phyloP scores from a whole-genome alignment of 2,329 filamentous ascomycete genomes.

The Colletotrichum falcatum region DNA sequence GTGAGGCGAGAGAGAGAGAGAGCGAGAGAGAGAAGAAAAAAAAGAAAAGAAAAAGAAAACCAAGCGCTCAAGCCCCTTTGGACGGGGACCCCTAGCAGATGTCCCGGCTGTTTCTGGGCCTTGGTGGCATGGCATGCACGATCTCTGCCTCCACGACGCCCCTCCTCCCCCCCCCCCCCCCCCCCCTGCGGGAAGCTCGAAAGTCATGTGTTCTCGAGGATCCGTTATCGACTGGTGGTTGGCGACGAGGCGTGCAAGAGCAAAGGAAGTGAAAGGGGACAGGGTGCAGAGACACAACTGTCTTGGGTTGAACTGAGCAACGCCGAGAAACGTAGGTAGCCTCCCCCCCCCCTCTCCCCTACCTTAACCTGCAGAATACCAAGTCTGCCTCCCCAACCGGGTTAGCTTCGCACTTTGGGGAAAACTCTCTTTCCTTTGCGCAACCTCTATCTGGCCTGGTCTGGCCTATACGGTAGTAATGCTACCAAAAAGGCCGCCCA shows the following conservation, averaged over 20 bases:
- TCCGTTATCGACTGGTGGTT: conserved; percentile 16
- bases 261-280: conserved; percentile 2
- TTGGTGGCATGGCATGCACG: conserved; percentile 26
- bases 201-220: conserved; percentile 25
- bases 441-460: conserved; percentile 16
- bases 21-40: too few relatives aligned
- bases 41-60: too few relatives aligned
- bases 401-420: conserved; percentile 20
- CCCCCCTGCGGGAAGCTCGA: conserved; percentile 14
- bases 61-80: conserved; percentile 7
- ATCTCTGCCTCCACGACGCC: conserved; percentile 38
- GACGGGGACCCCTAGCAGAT: conserved; percentile 11
- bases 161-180: too few relatives aligned
- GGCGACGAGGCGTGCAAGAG: not conserved
- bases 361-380: too few relatives aligned
- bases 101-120: conserved; percentile 15
- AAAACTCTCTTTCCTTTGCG: conserved; percentile 33
- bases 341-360: not conserved
- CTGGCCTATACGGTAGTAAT: not conserved
- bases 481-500: conserved; percentile 1
- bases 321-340: not conserved
- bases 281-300: conserved; percentile 20
- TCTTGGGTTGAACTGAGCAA: not conserved
- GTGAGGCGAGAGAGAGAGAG: too few relatives aligned
- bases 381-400: conserved; percentile 12